Evolutionary conservation across 306 rosid species (phyloP).

Genomic region (Prunus mira): DNA sequence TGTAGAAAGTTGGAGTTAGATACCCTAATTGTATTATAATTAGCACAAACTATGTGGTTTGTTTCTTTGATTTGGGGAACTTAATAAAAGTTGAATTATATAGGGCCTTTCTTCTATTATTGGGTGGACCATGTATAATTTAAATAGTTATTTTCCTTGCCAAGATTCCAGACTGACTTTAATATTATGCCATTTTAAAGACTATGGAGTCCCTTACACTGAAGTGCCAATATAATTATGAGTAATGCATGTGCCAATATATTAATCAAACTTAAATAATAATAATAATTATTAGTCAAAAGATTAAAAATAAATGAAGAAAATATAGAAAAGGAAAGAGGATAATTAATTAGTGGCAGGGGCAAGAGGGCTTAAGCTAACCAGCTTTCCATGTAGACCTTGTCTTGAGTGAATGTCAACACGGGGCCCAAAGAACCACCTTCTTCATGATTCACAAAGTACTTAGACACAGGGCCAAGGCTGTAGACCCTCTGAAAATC

Average conservation of each 20-base stretch:
- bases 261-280: not conserved
- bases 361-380: not conserved
- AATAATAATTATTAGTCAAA: not conserved
- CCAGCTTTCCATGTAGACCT: slow-evolving; percentile 41
- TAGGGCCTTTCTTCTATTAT: no score
- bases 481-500: slow-evolving; percentile 29
- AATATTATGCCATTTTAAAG: no score
- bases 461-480: slow-evolving; percentile 28
- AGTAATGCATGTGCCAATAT: no score
- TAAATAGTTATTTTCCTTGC: no score
- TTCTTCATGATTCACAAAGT: slow-evolving; percentile 30
- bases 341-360: not conserved
- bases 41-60: no score
- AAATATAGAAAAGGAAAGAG: not conserved
- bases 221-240: not conserved
- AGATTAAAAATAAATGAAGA: not conserved
- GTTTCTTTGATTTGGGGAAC: no score
- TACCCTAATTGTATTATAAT: no score
- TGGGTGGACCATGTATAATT: no score
- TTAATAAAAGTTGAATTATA: not conserved
- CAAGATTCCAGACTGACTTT: no score
- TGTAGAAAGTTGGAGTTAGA: no score
- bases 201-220: no score
- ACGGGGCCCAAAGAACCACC: slow-evolving; percentile 43
- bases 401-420: slow-evolving; percentile 23